Evolutionary conservation across 345 rosid genomes (phyloP).

Genomic region (Clausena lansium): DNA sequence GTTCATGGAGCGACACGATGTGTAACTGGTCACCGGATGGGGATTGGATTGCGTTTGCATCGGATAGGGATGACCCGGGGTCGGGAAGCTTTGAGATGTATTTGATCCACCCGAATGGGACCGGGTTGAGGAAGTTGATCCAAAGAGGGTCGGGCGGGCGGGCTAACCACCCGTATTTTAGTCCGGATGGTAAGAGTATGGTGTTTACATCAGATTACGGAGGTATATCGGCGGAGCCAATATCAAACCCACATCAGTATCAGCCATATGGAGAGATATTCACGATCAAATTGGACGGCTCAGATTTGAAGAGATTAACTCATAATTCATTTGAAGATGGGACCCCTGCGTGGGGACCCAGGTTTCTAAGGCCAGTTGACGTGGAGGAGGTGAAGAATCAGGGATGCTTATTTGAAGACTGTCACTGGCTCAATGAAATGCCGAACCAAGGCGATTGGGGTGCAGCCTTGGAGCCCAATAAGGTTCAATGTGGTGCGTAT

Average conservation of each 20-base stretch:
- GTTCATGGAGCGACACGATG: slow-evolving; percentile 88
- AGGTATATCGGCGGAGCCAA: slow-evolving; percentile 86
- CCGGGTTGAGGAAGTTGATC: slow-evolving; percentile 63
- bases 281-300: slow-evolving; percentile 68
- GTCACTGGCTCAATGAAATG: slow-evolving; percentile 64
- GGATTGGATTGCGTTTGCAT: slow-evolving; percentile 74
- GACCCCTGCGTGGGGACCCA: slow-evolving; percentile 73
- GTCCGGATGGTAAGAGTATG: slow-evolving; percentile 69
- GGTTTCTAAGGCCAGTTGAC: slow-evolving; percentile 45
- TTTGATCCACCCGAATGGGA: slow-evolving; percentile 76
- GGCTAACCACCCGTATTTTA: slow-evolving; percentile 70
- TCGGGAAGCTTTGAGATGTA: slow-evolving; percentile 71
- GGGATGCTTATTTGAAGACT: slow-evolving; percentile 65
- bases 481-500: slow-evolving; percentile 25
- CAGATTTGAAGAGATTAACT: slow-evolving; percentile 67
- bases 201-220: slow-evolving; percentile 78
- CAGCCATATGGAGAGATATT: slow-evolving; percentile 92
- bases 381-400: slow-evolving; percentile 39
- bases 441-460: slow-evolving; percentile 19
- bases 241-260: slow-evolving; percentile 76
- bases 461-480: background rate
- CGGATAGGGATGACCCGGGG: slow-evolving; percentile 71
- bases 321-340: slow-evolving; percentile 90
- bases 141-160: slow-evolving; percentile 73
- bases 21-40: slow-evolving; percentile 82